A percentile compares a stretch with the other conserved stretches of the same genome.
Conservation (phyloP, 495 filamentous ascomycete species). For the Lichina pygmaea region DNA sequence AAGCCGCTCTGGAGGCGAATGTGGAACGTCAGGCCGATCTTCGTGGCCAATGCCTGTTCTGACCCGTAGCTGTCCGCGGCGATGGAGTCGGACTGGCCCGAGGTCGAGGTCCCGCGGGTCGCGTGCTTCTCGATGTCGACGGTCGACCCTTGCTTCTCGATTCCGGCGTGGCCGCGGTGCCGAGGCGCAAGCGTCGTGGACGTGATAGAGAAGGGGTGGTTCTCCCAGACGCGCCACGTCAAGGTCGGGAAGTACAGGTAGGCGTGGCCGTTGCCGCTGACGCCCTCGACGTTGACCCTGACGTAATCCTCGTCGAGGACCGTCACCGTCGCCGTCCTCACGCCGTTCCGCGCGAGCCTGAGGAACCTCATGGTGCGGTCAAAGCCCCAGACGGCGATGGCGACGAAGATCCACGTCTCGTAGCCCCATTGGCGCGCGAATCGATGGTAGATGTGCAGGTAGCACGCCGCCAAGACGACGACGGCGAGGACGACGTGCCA, state of each 20-base stretch:
- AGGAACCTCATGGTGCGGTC: conserved; percentile 45
- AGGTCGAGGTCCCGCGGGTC: neutral
- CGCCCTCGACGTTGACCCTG: conserved; percentile 42
- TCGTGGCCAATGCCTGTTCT: no score
- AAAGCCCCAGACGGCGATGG: conserved; percentile 33
- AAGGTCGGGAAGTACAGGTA: conserved; percentile 53
- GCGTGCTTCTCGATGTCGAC: neutral
- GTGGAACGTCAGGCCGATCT: conserved; percentile 38
- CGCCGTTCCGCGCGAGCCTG: conserved; percentile 19
- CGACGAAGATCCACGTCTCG: conserved; percentile 18
- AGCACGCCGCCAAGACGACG: conserved; percentile 13
- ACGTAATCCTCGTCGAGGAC: conserved; percentile 38
- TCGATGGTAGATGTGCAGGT: conserved; percentile 26
- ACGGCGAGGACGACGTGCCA: conserved; percentile 12
- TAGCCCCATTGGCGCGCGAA: conserved; percentile 11
- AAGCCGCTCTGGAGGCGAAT: conserved; percentile 68
- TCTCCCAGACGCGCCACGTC: conserved; percentile 37
- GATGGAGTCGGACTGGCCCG: conserved; percentile 4
- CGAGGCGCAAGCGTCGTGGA: conserved; percentile 27
- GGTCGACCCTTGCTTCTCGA: neutral
- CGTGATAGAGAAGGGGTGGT: conserved; percentile 78
- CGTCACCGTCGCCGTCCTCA: conserved; percentile 9
- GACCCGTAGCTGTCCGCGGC: conserved; percentile 7
- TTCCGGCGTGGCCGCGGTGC: neutral
- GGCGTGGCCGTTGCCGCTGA: conserved; percentile 66